These are phyloP conservation scores for Apiotrichum montevideense DNA, from an alignment of 1,284 basidiomycete species.

Conservation along the genomic window DNA sequence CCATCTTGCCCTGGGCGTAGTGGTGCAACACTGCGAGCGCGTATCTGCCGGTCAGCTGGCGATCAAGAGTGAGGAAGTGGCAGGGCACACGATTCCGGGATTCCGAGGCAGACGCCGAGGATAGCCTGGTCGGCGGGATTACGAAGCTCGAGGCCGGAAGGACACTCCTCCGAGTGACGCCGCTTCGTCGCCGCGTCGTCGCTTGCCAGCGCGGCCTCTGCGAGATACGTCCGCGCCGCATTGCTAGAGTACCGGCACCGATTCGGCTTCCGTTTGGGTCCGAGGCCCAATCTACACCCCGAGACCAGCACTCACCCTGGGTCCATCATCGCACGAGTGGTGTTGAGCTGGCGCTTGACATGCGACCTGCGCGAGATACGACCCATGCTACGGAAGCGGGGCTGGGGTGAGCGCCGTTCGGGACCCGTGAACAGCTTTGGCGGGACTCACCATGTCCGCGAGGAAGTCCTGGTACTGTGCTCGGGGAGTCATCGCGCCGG, in stretches of 20 bases:
- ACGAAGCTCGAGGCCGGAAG: too few relatives aligned
- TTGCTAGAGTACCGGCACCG: too few relatives aligned
- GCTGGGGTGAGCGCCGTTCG: background rate
- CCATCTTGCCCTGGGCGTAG: background rate
- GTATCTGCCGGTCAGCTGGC: conserved; percentile 1
- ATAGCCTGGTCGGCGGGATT: too few relatives aligned
- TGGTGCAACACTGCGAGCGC: conserved; percentile 12
- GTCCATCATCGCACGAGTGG: conserved; percentile 11
- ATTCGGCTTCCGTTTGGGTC: too few relatives aligned
- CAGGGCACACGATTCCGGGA: background rate
- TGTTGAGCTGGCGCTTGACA: conserved; percentile 6
- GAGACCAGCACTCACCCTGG: conserved; percentile 4
- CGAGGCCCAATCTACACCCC: too few relatives aligned
- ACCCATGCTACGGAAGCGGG: background rate
- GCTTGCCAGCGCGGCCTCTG: background rate
- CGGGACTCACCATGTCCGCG: background rate
- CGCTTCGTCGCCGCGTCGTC: too few relatives aligned
- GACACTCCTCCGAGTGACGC: too few relatives aligned
- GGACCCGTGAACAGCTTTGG: background rate
- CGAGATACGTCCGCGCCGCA: background rate
- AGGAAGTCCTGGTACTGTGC: background rate
- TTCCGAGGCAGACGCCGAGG: background rate
- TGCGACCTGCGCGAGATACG: background rate
- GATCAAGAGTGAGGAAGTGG: too few relatives aligned
- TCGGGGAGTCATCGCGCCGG: background rate